Evolutionary conservation across 441 rosid species (phyloP).

Genomic region (Populus hybrid): DNA sequence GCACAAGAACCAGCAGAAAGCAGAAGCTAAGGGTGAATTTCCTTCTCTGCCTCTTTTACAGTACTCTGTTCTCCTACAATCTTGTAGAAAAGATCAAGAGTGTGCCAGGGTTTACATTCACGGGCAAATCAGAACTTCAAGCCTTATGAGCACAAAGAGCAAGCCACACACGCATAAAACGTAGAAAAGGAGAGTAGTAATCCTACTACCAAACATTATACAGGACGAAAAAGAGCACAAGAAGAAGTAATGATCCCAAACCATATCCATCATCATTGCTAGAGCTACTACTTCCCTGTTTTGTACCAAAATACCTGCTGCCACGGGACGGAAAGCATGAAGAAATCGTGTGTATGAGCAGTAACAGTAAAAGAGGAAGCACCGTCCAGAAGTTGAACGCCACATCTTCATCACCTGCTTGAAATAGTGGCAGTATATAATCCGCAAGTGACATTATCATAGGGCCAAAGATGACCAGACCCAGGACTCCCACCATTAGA

Average conservation of each 20-base stretch:
- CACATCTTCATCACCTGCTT: conserved; percentile 1
- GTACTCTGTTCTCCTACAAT: background rate
- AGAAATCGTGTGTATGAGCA: conserved; percentile 29
- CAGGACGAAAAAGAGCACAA: conserved; percentile 35
- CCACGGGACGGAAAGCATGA: conserved; percentile 9
- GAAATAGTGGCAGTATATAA: conserved; percentile 19
- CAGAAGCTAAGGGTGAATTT: background rate
- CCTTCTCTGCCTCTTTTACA: background rate
- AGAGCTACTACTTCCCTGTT: conserved; percentile 4
- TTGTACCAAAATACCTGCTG: background rate
- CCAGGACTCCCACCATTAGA: conserved; percentile 40
- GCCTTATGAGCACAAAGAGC: background rate
- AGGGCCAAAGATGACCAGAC: conserved; percentile 33
- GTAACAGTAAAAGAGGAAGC: conserved; percentile 25
- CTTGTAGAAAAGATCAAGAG: background rate
- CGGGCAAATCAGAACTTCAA: background rate
- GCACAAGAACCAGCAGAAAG: background rate
- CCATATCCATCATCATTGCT: conserved; percentile 36
- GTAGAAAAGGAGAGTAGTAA: background rate
- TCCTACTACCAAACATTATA: conserved; percentile 19
- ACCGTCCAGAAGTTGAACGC: conserved; percentile 9
- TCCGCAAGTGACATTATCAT: conserved; percentile 23
- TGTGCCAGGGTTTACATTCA: background rate
- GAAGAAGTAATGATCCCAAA: conserved; percentile 36
- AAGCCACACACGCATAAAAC: background rate